Conservation (phyloP, 768 basidiomycete genomes). For the Tylopilus intermedius region DNA sequence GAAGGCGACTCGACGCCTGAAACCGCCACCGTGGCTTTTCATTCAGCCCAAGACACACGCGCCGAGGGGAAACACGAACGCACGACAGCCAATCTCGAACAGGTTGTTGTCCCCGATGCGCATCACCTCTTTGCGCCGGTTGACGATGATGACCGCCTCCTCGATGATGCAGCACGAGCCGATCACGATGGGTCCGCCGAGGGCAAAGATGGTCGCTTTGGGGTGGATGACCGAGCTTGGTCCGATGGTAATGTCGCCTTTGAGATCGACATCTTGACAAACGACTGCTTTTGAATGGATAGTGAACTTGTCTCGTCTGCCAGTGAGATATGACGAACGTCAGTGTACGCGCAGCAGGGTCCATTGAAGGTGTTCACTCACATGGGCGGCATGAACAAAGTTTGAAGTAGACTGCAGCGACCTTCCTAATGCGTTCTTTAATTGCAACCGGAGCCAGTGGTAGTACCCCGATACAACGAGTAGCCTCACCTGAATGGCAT, state of each 20-base stretch:
- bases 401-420: background rate
- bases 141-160: constrained; percentile 85
- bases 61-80: background rate
- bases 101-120: constrained; percentile 90
- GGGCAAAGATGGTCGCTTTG: constrained; percentile 88
- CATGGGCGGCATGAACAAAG: constrained; percentile 27
- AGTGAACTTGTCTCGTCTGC: constrained; percentile 85
- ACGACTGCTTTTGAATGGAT: constrained; percentile 90
- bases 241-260: constrained; percentile 91
- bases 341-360: background rate
- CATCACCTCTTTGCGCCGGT: constrained; percentile 86
- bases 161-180: constrained; percentile 88
- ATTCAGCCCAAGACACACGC: background rate
- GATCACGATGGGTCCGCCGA: constrained; percentile 86
- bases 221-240: constrained; percentile 91
- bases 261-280: constrained; percentile 90
- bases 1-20: constrained; percentile 85
- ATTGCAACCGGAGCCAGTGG: background rate
- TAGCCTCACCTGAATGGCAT: background rate
- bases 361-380: constrained; percentile 13
- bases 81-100: constrained; percentile 92
- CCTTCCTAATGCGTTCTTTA: background rate
- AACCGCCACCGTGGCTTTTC: background rate
- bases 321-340: background rate
- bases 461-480: background rate